Conservation (phyloP, 228 moss, liverwort and hornwort genomes). For the Sphagnum fallax region DNA sequence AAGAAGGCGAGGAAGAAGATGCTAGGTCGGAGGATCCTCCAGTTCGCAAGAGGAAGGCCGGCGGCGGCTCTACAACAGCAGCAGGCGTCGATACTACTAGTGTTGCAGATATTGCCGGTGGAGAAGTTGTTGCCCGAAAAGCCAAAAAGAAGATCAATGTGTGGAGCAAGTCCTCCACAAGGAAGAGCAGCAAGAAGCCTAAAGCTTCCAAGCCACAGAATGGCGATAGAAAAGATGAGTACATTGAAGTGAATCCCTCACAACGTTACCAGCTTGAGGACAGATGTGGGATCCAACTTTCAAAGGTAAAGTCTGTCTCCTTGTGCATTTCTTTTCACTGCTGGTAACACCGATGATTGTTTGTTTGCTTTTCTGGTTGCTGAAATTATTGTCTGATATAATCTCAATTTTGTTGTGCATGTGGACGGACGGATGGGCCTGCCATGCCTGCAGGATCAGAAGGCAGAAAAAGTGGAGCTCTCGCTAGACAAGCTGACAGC, state of each 20-base stretch:
- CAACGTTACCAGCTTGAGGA: slow-evolving; percentile 29
- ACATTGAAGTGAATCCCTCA: slow-evolving; percentile 22
- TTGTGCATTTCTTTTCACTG: too few relatives aligned
- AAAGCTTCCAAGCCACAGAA: slow-evolving; percentile 21
- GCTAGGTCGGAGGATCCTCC: not conserved
- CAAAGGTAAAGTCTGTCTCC: slow-evolving; percentile 19
- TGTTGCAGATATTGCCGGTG: slow-evolving; percentile 15
- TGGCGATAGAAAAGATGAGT: slow-evolving; percentile 44
- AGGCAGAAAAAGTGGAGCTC: slow-evolving; percentile 86
- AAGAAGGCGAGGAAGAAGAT: not conserved
- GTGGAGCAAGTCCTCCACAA: slow-evolving; percentile 68
- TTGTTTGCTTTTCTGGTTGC: too few relatives aligned
- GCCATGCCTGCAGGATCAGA: slow-evolving; percentile 43
- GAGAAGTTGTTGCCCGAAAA: slow-evolving; percentile 41
- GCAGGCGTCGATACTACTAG: not conserved
- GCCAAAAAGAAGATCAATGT: slow-evolving; percentile 65
- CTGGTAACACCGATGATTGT: too few relatives aligned
- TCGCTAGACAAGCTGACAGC: slow-evolving; percentile 70
- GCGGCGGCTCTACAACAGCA: not conserved
- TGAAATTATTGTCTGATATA: too few relatives aligned
- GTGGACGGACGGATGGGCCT: not conserved
- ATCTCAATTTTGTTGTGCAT: too few relatives aligned
- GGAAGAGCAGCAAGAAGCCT: slow-evolving; percentile 60
- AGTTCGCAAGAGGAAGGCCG: not conserved
- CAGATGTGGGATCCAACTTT: slow-evolving; percentile 28